phyloP scores from a whole-genome alignment of 1,284 basidiomycete species.

The Blastosporella zonata region DNA sequence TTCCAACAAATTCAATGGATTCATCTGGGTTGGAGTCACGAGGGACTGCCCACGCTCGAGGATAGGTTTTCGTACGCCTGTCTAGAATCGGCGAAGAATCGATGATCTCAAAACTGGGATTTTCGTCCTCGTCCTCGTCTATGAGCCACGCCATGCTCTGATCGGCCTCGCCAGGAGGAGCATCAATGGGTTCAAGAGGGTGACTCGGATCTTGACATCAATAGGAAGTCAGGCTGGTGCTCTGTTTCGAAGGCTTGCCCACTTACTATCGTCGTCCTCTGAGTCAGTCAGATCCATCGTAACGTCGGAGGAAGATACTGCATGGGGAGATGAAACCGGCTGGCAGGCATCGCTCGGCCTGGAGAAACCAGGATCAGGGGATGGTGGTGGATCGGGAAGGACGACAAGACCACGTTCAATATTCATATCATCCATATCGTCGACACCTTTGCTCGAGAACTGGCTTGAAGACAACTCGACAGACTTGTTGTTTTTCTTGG shows the following conservation, averaged over 20 bases:
- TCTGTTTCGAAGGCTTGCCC: not conserved
- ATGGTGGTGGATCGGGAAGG: constrained; percentile 3
- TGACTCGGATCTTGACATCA: not conserved
- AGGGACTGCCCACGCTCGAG: not conserved
- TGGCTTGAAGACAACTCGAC: constrained; percentile 34
- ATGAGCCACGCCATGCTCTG: constrained; percentile 58
- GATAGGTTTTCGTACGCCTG: constrained; percentile 5
- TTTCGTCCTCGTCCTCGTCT: constrained; percentile 60
- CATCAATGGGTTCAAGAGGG: not conserved
- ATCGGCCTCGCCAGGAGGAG: not conserved
- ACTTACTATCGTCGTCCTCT: constrained; percentile 22
- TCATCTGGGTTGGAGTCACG: not conserved
- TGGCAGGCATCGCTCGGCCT: not conserved
- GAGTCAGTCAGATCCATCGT: constrained; percentile 32
- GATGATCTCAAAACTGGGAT: constrained; percentile 47
- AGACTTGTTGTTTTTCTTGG: constrained; percentile 29
- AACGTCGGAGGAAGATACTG: constrained; percentile 10
- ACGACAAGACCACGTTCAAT: constrained; percentile 38
- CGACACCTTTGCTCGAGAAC: constrained; percentile 39
- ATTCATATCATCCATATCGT: constrained; percentile 56
- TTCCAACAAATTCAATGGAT: constrained; percentile 23
- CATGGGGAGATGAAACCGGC: not conserved
- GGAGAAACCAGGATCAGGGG: constrained; percentile 6
- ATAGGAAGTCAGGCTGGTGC: not conserved
- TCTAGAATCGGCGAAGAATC: constrained; percentile 41